Evolutionary conservation across 2,329 filamentous ascomycete genomes (phyloP).

Genomic region (Epichloe typhina): DNA sequence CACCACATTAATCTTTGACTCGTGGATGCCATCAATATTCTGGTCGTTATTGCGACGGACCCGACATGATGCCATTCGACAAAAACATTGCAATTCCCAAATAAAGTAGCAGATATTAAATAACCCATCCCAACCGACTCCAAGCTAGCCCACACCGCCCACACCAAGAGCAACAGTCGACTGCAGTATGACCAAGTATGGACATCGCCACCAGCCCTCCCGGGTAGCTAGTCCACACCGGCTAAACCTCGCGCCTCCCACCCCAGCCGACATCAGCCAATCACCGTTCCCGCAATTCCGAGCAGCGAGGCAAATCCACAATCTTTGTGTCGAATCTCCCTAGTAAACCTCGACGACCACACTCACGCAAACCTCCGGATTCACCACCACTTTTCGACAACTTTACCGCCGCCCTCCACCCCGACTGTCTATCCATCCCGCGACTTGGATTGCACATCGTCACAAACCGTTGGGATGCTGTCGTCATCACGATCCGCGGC

Average conservation of each 20-base stretch:
- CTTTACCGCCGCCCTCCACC: background rate
- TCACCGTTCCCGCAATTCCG: constrained; percentile 18
- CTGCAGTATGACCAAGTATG: constrained; percentile 4
- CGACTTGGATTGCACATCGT: background rate
- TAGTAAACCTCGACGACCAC: constrained; percentile 13
- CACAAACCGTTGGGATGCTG: constrained; percentile 26
- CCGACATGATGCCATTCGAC: too few relatives aligned
- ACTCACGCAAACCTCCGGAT: background rate
- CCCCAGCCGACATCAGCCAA: constrained; percentile 11
- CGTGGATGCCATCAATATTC: too few relatives aligned
- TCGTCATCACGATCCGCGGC: constrained; percentile 36
- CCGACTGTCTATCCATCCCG: too few relatives aligned
- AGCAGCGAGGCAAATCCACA: constrained; percentile 17
- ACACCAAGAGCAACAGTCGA: background rate
- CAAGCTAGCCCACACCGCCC: background rate
- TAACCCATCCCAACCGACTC: background rate
- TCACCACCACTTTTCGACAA: background rate
- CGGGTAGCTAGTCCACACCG: constrained; percentile 5
- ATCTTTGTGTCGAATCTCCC: background rate
- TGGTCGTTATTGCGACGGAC: too few relatives aligned
- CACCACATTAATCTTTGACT: too few relatives aligned
- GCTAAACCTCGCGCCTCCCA: constrained; percentile 18
- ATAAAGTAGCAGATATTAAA: too few relatives aligned
- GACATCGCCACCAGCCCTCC: background rate
- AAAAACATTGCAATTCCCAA: too few relatives aligned